phyloP scores from a whole-genome alignment of 768 basidiomycete genomes.

The Glaciozyma martinii region DNA sequence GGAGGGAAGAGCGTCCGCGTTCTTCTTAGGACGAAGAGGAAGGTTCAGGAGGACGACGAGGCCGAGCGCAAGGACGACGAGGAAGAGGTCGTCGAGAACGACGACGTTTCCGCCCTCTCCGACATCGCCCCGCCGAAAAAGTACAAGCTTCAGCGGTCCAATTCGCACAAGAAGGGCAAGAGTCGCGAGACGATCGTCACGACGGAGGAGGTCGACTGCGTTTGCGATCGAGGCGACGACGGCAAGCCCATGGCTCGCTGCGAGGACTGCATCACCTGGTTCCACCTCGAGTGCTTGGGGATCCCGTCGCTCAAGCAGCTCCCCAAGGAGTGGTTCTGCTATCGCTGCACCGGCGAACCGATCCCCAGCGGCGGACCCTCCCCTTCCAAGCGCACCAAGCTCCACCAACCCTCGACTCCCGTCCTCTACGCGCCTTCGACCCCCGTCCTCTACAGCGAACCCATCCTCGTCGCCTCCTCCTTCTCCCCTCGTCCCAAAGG shows the following conservation, averaged over 20 bases:
- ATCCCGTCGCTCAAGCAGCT: constrained; percentile 9
- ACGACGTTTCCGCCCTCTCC: not conserved
- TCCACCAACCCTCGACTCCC: constrained; percentile 9
- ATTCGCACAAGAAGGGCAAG: not conserved
- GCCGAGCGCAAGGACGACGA: constrained; percentile 6
- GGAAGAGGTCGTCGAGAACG: not conserved
- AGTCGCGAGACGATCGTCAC: not conserved
- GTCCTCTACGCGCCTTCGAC: constrained; percentile 2
- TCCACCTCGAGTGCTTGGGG: constrained; percentile 21
- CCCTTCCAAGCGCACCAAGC: constrained; percentile 10
- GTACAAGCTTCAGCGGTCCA: not conserved
- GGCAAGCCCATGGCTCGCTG: constrained; percentile 7
- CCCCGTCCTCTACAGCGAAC: constrained; percentile 10
- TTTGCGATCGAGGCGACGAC: not conserved
- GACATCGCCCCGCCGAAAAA: not conserved
- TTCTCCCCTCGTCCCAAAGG: constrained; percentile 8
- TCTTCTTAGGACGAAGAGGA: constrained; percentile 8
- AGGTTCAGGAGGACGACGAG: constrained; percentile 3
- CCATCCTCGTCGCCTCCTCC: constrained; percentile 21
- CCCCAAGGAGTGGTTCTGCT: constrained; percentile 10
- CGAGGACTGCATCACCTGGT: constrained; percentile 9
- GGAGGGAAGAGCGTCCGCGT: constrained; percentile 20
- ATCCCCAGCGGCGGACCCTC: not conserved
- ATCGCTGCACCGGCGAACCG: constrained; percentile 5
- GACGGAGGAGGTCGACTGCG: not conserved